Evolutionary conservation across 768 basidiomycete species (phyloP).

Genomic region (Suillus placidus): DNA sequence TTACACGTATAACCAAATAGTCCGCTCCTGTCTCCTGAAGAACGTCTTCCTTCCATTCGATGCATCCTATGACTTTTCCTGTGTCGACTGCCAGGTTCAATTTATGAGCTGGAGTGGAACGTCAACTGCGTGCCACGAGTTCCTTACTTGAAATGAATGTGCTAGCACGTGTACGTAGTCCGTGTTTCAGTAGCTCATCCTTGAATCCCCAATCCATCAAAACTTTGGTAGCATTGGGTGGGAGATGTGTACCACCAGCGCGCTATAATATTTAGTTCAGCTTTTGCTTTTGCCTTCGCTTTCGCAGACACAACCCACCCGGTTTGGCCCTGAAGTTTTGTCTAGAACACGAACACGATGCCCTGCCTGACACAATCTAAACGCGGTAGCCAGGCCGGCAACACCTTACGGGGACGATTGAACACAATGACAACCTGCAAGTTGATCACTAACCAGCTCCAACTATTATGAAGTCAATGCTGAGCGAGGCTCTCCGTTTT

Average conservation of each 20-base stretch:
- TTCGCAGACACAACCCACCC: conserved; percentile 31
- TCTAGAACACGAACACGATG: conserved; percentile 64
- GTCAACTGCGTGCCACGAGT: neutral
- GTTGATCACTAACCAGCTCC: conserved; percentile 29
- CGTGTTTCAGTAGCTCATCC: conserved; percentile 43
- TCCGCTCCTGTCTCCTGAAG: conserved; percentile 55
- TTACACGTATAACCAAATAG: conserved; percentile 55
- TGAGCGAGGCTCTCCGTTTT: conserved; percentile 25
- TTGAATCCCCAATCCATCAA: conserved; percentile 59
- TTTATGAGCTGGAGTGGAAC: neutral
- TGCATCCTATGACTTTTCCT: conserved; percentile 47
- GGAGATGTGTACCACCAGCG: conserved; percentile 47
- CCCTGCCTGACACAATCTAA: conserved; percentile 57
- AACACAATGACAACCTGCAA: neutral
- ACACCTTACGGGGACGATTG: conserved; percentile 33
- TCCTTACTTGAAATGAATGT: conserved; percentile 29
- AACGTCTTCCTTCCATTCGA: conserved; percentile 53
- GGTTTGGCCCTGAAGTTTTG: conserved; percentile 45
- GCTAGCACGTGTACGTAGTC: conserved; percentile 26
- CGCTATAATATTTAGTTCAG: conserved; percentile 26
- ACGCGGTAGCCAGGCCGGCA: conserved; percentile 60
- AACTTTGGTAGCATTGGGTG: conserved; percentile 63
- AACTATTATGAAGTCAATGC: conserved; percentile 35
- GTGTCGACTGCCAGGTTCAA: conserved; percentile 39
- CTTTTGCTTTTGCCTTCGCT: too few relatives aligned